A percentile compares a stretch with the other conserved stretches of the same genome.
Evolutionary conservation across 2,329 filamentous ascomycete species (phyloP).

Genomic region (Eutypella sp.): DNA sequence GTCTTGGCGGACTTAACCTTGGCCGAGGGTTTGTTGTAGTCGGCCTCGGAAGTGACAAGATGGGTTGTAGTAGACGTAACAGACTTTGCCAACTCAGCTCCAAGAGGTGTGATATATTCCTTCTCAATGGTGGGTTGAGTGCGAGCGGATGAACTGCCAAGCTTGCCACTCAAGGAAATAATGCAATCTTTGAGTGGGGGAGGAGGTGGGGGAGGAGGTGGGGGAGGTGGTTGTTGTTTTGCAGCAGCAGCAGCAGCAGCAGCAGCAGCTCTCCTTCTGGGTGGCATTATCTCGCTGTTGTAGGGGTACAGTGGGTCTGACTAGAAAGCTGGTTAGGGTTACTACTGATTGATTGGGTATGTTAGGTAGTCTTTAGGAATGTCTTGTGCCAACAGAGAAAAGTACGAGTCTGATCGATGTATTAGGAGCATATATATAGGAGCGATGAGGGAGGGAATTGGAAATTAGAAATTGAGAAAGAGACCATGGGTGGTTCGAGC

Average conservation of each 20-base stretch:
- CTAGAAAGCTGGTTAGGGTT: not conserved
- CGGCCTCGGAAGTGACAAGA: slow-evolving; percentile 50
- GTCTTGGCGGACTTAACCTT: slow-evolving; percentile 48
- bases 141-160: slow-evolving; percentile 48
- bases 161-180: slow-evolving; percentile 57
- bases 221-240: slow-evolving; percentile 1
- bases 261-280: slow-evolving; percentile 8
- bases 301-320: too few species aligned
- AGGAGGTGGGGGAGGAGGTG: slow-evolving; percentile 8
- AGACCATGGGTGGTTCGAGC: too few species aligned
- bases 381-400: too few species aligned
- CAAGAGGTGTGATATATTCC: slow-evolving; percentile 40
- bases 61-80: slow-evolving; percentile 50
- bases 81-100: slow-evolving; percentile 41
- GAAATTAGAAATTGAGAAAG: too few species aligned
- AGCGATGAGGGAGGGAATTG: too few species aligned
- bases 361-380: too few species aligned
- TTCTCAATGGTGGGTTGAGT: slow-evolving; percentile 46
- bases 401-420: too few species aligned
- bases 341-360: not conserved
- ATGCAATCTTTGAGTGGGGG: slow-evolving; percentile 42
- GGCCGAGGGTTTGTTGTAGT: slow-evolving; percentile 42
- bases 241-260: slow-evolving; percentile 3
- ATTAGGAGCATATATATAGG: too few species aligned
- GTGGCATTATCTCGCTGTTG: slow-evolving; percentile 15